Percentiles rank a stretch among this genome's conserved stretches.
phyloP scores from a whole-genome alignment of 176 grass and related monocot genomes.

The Oryza brachyantha region DNA sequence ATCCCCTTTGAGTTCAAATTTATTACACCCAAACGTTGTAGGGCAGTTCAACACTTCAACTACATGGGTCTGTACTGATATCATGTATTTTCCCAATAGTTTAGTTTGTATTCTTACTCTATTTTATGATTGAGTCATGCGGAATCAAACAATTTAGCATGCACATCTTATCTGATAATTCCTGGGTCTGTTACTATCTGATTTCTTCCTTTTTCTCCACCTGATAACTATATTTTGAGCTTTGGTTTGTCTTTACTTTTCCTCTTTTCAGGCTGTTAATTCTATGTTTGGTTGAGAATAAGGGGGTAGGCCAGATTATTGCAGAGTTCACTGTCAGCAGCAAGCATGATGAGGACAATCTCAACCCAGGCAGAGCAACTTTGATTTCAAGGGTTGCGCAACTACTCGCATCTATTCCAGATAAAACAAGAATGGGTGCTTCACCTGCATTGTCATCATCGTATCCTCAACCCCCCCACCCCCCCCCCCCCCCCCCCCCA shows the following conservation, averaged over 20 bases:
- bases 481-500: neutral
- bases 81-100: neutral
- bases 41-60: neutral
- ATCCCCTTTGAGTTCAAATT: neutral
- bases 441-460: conserved; percentile 49
- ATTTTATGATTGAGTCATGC: neutral
- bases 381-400: conserved; percentile 66
- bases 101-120: conserved; percentile 2
- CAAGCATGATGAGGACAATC: conserved; percentile 35
- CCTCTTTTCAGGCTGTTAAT: conserved; percentile 64
- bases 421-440: conserved; percentile 69
- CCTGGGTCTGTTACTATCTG: neutral
- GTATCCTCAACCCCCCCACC: too few species aligned
- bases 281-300: conserved; percentile 71
- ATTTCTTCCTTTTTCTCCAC: neutral
- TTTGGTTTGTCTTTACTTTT: conserved; percentile 18
- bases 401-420: conserved; percentile 84
- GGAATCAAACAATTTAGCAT: neutral
- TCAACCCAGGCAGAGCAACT: conserved; percentile 41
- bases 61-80: neutral
- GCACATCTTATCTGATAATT: neutral
- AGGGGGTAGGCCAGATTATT: conserved; percentile 62
- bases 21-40: conserved; percentile 9
- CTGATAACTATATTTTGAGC: neutral
- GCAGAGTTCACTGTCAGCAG: conserved; percentile 45